phyloP scores from a whole-genome alignment of 108 stramenopile species.

The Stephanodiscus triporus region DNA sequence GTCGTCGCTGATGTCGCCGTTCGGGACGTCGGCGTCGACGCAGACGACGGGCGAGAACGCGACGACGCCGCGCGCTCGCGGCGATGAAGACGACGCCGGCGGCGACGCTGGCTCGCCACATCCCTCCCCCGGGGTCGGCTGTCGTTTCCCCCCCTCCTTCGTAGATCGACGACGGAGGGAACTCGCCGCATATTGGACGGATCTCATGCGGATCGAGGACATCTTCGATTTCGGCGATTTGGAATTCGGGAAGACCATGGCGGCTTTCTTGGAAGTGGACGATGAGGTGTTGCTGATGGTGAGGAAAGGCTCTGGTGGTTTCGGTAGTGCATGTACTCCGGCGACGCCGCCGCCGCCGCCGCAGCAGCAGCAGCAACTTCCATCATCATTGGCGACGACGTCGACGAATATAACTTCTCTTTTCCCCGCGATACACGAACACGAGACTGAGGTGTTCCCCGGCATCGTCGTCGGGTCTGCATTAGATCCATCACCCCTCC shows the following conservation, averaged over 20 bases:
- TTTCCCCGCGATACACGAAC: constrained; percentile 10
- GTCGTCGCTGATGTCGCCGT: neutral
- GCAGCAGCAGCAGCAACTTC: neutral
- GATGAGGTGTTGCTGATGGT: constrained; percentile 9
- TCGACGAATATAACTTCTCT: too few species aligned
- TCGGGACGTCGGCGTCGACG: neutral
- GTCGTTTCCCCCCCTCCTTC: constrained; percentile 30
- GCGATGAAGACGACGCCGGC: neutral
- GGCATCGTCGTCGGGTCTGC: neutral
- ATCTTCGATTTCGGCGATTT: constrained; percentile 49
- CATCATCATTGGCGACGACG: neutral
- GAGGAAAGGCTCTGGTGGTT: neutral
- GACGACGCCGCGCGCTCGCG: too few species aligned
- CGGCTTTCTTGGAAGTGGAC: constrained; percentile 43
- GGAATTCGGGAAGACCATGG: constrained; percentile 32
- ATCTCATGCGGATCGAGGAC: constrained; percentile 40
- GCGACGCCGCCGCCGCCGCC: neutral
- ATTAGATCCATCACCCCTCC: neutral
- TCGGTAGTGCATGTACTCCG: neutral
- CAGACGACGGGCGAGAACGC: neutral
- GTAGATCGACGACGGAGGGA: constrained; percentile 40
- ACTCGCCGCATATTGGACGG: constrained; percentile 34
- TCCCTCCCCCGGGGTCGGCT: neutral
- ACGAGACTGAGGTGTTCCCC: constrained; percentile 19
- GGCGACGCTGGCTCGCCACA: neutral